Evolutionary conservation across 139 green algal genomes (phyloP).

Genomic region (Volvox africanus): DNA sequence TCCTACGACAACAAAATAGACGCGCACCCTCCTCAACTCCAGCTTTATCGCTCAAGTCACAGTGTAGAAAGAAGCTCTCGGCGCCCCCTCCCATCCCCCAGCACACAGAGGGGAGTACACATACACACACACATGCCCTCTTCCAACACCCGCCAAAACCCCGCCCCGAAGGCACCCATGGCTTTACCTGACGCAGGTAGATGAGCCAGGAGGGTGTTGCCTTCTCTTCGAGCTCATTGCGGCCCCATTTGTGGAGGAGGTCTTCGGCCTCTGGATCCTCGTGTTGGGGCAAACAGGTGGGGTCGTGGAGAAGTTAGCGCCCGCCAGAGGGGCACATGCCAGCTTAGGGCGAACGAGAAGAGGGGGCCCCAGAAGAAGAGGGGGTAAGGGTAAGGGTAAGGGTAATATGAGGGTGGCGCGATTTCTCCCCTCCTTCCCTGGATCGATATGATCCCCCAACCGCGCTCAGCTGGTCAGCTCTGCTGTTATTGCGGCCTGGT

Average conservation of each 20-base stretch:
- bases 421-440: too few species aligned
- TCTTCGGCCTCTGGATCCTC: slow-evolving; percentile 70
- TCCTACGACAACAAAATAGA: too few species aligned
- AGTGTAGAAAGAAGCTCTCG: too few species aligned
- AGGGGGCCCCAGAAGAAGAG: not conserved
- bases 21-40: too few species aligned
- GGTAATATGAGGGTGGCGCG: too few species aligned
- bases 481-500: too few species aligned
- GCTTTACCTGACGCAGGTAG: slow-evolving; percentile 52
- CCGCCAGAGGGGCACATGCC: not conserved
- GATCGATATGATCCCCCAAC: too few species aligned
- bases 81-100: too few species aligned
- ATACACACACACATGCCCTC: not conserved
- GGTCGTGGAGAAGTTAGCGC: not conserved
- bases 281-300: not conserved
- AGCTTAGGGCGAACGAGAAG: not conserved
- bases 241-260: slow-evolving; percentile 71
- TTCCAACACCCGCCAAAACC: too few species aligned
- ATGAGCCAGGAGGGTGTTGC: slow-evolving; percentile 66
- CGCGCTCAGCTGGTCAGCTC: too few species aligned
- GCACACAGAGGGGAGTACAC: not conserved
- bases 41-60: too few species aligned
- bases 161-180: not conserved
- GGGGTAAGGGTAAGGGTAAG: too few species aligned
- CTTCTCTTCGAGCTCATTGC: slow-evolving; percentile 89